Evolutionary conservation across 225 moss, liverwort and hornwort genomes (phyloP).

Genomic region (Climacium dendroides): DNA sequence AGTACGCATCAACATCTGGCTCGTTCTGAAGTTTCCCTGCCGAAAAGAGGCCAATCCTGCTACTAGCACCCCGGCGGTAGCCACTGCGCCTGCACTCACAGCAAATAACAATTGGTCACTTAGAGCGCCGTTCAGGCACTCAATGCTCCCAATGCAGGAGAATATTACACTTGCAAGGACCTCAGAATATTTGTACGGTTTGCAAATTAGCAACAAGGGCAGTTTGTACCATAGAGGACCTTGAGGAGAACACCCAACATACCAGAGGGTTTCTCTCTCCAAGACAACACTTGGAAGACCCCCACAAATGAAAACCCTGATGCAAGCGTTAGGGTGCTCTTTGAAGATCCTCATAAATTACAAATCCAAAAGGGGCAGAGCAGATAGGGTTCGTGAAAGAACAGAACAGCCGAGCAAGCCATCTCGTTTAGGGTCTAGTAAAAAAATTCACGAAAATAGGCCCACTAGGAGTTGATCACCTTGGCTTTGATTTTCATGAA

Average conservation of each 20-base stretch:
- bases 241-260: background rate
- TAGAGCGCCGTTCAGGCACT: background rate
- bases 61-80: slow-evolving; percentile 63
- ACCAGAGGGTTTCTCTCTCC: background rate
- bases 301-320: background rate
- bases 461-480: background rate
- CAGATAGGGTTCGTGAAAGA: background rate
- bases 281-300: background rate
- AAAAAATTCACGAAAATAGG: background rate
- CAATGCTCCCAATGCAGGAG: background rate
- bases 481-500: background rate
- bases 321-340: background rate
- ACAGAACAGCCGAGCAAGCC: background rate
- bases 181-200: background rate
- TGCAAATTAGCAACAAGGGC: background rate
- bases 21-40: slow-evolving; percentile 51
- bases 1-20: slow-evolving; percentile 78
- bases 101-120: background rate
- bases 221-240: background rate
- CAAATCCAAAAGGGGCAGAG: background rate
- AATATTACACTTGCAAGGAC: background rate
- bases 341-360: background rate
- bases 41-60: slow-evolving; percentile 70
- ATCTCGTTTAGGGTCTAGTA: background rate
- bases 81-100: slow-evolving; percentile 52